Conservation (phyloP, 2,329 filamentous ascomycete genomes). For the Hymenoscyphus linearis region DNA sequence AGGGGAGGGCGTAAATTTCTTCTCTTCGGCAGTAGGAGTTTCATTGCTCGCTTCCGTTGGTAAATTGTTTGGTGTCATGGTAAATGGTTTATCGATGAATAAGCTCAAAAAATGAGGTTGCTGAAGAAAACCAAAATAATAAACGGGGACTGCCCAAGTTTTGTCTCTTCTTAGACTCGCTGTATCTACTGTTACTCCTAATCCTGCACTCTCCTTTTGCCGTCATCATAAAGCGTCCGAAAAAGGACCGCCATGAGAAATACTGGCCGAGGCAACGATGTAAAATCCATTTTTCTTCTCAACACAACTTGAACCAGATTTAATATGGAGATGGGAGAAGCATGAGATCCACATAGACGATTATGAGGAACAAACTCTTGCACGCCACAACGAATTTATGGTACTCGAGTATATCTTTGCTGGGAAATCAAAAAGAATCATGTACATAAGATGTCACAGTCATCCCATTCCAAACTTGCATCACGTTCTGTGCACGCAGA, state of each 20-base stretch:
- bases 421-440: too few relatives aligned
- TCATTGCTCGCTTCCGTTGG: not conserved
- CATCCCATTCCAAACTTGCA: too few relatives aligned
- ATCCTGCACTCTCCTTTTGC: not conserved
- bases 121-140: not conserved
- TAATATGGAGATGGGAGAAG: not conserved
- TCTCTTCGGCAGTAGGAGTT: not conserved
- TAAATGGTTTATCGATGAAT: not conserved
- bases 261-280: not conserved
- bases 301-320: not conserved
- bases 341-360: not conserved
- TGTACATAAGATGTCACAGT: too few relatives aligned
- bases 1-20: conserved; percentile 1
- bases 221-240: not conserved
- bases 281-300: not conserved
- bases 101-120: not conserved
- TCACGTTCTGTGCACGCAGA: too few relatives aligned
- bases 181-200: not conserved
- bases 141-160: not conserved
- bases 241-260: not conserved
- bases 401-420: too few relatives aligned
- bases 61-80: not conserved
- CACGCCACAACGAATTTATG: not conserved
- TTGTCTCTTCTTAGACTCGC: not conserved
- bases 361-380: not conserved